phyloP scores from a whole-genome alignment of 2,329 filamentous ascomycete species.

The Aspergillus ibericus region DNA sequence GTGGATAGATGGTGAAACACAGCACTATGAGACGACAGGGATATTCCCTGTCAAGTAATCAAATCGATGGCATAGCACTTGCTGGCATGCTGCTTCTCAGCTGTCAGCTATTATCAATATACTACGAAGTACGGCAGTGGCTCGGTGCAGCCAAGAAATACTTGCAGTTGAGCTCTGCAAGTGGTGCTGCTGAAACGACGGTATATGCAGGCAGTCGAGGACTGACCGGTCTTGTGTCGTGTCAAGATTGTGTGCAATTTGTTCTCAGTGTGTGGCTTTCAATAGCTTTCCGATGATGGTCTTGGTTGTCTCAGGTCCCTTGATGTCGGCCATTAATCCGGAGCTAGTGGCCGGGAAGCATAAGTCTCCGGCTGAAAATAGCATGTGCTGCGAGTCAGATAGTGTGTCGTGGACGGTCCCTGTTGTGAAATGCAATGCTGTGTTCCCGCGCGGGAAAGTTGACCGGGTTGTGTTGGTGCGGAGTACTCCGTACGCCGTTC shows the following conservation, averaged over 20 bases:
- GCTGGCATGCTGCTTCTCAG: too few species aligned
- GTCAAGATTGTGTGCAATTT: too few species aligned
- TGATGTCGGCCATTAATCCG: background rate
- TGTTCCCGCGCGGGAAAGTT: background rate
- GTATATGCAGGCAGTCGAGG: too few species aligned
- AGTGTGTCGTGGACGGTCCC: background rate
- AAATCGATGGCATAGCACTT: background rate
- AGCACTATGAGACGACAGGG: background rate
- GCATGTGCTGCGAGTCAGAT: background rate
- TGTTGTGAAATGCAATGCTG: background rate
- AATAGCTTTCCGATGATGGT: too few species aligned
- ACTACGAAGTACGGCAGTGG: background rate
- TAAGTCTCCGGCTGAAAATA: background rate
- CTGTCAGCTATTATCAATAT: background rate
- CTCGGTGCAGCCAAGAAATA: too few species aligned
- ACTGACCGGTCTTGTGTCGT: too few species aligned
- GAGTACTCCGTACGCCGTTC: background rate
- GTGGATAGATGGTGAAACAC: background rate
- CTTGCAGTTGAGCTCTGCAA: too few species aligned
- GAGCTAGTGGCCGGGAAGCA: background rate
- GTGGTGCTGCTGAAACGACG: too few species aligned
- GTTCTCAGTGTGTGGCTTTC: too few species aligned
- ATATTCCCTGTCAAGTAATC: background rate
- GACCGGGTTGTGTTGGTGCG: background rate
- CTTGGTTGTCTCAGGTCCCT: too few species aligned